Evolutionary conservation across 805 yeast genomes (phyloP), one percentile per base, ranked within the genome.

Genomic region (Saturnispora diversa): DNA sequence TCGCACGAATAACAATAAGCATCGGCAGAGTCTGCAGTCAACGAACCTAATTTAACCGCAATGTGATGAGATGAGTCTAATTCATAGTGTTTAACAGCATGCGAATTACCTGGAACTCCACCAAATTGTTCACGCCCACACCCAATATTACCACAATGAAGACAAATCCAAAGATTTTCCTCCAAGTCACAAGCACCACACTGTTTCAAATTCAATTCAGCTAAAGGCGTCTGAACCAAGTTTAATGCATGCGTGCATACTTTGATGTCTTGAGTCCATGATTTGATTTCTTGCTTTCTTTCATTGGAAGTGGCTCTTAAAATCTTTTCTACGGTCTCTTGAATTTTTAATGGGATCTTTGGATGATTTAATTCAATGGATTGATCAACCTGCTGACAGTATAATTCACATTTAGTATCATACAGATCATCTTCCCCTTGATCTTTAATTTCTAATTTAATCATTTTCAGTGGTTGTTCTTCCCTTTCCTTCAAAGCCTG

Each of bases 111-210:
- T n/a, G 87, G 81, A 10, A 83, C 75, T 19, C 94, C 90, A 26
- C 97, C 98, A 55, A 84, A 85, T 60, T 92, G 98, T 24, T 79
- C 78, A 48, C 99, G 68, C 5, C 99, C 99, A 63, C 99, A 92
- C 4, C 96, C 96, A 9, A 87, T 52, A n/a, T 72, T 64, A 2
- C 98, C 98, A 69, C 98, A 92, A 36, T 74, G 73, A 34, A 92
- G 62, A 64, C 99, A 92, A 13, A 92, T 67, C 99, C 99, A 92
- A 35, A 92, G 62, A 56, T 92, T 92, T 48, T 80, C 83, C 23
- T 62, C 59, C 48, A 92, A 65, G 1, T 72, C 83, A 63, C 94
- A 84, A 9, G 57, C 58, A 3, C 50, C 46, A 58, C 94, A 84
- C 36, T 70, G 53, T 0, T 65, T 45, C 4, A 71, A 46, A 25